Evolutionary conservation across 495 filamentous ascomycete species (phyloP).

Genomic region (Penicillium coffeae): DNA sequence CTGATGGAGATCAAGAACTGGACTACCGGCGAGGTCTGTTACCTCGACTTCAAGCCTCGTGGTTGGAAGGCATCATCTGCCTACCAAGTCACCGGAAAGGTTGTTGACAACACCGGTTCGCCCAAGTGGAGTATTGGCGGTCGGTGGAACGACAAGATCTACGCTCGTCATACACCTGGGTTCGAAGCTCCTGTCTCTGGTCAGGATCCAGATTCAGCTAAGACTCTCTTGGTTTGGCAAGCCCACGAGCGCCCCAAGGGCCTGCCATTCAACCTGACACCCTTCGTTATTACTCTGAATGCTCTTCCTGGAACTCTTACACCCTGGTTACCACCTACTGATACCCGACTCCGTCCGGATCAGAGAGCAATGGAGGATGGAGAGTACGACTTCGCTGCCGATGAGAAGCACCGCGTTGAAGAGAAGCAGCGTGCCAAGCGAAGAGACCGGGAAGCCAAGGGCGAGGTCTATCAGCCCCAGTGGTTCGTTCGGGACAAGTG

Average conservation of each 20-base stretch:
- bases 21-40: constrained; percentile 85
- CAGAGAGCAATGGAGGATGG: constrained; percentile 99
- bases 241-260: constrained; percentile 72
- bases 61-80: constrained; percentile 92
- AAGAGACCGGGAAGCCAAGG: constrained; percentile 64
- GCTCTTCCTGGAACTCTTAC: constrained; percentile 71
- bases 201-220: constrained; percentile 46
- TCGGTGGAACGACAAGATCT: constrained; percentile 96
- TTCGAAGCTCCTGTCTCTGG: constrained; percentile 71
- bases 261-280: constrained; percentile 95
- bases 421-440: constrained; percentile 84
- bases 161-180: constrained; percentile 86
- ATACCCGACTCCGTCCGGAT: constrained; percentile 85
- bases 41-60: constrained; percentile 91
- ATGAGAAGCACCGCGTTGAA: constrained; percentile 92
- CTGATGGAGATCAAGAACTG: constrained; percentile 96
- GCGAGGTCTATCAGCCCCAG: constrained; percentile 75
- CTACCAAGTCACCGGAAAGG: constrained; percentile 81
- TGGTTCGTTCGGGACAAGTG: constrained; percentile 78
- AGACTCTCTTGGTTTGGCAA: constrained; percentile 92
- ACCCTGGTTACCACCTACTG: constrained; percentile 79
- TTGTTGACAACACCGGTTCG: constrained; percentile 67
- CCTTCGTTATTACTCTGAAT: constrained; percentile 92
- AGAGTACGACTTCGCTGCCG: constrained; percentile 85
- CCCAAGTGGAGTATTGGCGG: constrained; percentile 87